Evolutionary conservation across 2,329 filamentous ascomycete genomes (phyloP).

Genomic region (Colletotrichum caudatum): DNA sequence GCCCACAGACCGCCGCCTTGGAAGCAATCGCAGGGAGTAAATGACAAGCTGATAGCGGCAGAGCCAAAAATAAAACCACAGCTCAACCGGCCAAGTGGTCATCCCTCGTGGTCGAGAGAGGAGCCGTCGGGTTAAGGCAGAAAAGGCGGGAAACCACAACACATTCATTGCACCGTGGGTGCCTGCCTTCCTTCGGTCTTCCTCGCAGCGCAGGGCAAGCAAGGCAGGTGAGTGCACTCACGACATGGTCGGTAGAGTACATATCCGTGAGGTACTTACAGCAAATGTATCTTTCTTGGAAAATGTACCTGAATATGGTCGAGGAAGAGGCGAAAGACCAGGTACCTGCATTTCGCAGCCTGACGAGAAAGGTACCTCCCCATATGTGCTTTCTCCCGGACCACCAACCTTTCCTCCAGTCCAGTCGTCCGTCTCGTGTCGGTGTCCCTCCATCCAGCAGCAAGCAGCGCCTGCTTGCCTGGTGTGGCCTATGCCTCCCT

Average conservation of each 20-base stretch:
- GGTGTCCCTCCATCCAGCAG: not conserved
- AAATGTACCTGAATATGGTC: not conserved
- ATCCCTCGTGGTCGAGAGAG: not conserved
- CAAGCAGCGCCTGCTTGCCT: not conserved
- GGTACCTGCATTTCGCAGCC: conserved; percentile 7
- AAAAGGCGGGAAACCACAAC: conserved; percentile 3
- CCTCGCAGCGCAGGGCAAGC: not conserved
- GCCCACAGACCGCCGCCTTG: conserved; percentile 2
- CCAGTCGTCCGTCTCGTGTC: not conserved
- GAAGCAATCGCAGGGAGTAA: not conserved
- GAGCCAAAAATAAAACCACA: not conserved
- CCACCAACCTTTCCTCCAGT: not conserved
- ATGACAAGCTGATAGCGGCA: not conserved
- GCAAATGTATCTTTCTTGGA: not conserved
- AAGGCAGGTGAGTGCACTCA: not conserved
- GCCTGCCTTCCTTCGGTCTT: conserved; percentile 1
- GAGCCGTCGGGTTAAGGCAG: not conserved
- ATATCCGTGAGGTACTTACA: not conserved
- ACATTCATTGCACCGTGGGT: not conserved
- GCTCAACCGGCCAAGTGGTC: not conserved
- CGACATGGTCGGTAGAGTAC: not conserved
- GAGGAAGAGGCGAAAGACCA: not conserved
- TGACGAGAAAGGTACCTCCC: not conserved
- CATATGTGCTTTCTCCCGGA: not conserved
- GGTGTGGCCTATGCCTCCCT: not conserved